These are phyloP conservation scores for Lecanicillium sp. DNA, from an alignment of 2,329 filamentous ascomycete species.

Conservation along the genomic window DNA sequence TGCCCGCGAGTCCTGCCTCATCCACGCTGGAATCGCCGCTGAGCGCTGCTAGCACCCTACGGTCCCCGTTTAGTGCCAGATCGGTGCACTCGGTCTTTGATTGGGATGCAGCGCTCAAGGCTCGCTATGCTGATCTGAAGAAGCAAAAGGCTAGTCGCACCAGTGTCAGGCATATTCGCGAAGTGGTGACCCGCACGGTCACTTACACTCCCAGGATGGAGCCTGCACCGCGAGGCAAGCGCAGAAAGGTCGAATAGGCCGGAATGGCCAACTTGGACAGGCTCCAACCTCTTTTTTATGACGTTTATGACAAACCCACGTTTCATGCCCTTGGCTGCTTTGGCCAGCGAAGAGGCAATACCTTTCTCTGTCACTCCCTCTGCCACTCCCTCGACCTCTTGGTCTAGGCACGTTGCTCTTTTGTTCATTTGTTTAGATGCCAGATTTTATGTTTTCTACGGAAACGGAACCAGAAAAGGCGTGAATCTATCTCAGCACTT, in stretches of 20 bases:
- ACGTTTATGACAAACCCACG: constrained; percentile 2
- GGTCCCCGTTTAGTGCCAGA: constrained; percentile 68
- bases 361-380: no score
- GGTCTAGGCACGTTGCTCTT: not conserved
- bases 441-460: not conserved
- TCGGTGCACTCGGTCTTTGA: constrained; percentile 66
- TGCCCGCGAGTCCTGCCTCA: constrained; percentile 67
- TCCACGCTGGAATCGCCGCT: constrained; percentile 62
- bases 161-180: constrained; percentile 64
- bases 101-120: constrained; percentile 67
- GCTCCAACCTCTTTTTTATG: constrained; percentile 5
- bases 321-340: no score
- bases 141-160: constrained; percentile 51
- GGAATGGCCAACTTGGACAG: constrained; percentile 1
- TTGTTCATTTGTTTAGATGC: constrained; percentile 2
- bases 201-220: constrained; percentile 85
- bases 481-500: constrained; percentile 7
- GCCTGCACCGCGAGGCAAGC: constrained; percentile 86
- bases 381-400: no score
- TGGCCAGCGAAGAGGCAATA: constrained; percentile 1
- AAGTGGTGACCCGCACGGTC: constrained; percentile 90
- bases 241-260: constrained; percentile 58
- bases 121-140: constrained; percentile 52
- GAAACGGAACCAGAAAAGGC: constrained; percentile 1
- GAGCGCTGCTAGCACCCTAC: constrained; percentile 48